phyloP scores from a whole-genome alignment of 768 basidiomycete genomes.

The Holtermannia corniformis region DNA sequence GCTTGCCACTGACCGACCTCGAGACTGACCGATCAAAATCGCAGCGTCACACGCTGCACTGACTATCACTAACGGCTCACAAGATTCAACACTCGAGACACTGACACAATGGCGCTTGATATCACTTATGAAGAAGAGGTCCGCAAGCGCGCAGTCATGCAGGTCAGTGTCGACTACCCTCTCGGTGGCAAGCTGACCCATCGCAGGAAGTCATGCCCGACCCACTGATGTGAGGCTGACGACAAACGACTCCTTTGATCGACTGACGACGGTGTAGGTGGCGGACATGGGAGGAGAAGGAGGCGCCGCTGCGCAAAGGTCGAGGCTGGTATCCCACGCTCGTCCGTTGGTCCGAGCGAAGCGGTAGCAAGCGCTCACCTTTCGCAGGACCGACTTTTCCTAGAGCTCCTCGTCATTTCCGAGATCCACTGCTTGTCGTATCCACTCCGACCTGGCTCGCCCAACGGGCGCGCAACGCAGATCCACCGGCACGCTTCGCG shows the following conservation, averaged over 20 bases:
- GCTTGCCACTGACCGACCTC: too few relatives aligned
- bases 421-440: conserved; percentile 36
- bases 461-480: conserved; percentile 16
- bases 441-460: conserved; percentile 12
- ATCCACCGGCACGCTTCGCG: conserved; percentile 34
- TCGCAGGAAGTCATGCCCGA: conserved; percentile 37
- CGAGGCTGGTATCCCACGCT: conserved; percentile 38
- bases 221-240: conserved; percentile 27
- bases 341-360: conserved; percentile 11
- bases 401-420: conserved; percentile 38
- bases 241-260: background rate
- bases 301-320: conserved; percentile 36
- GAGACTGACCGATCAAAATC: too few relatives aligned
- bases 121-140: conserved; percentile 29
- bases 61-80: too few relatives aligned
- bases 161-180: conserved; percentile 17
- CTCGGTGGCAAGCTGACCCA: background rate
- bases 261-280: conserved; percentile 18
- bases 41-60: background rate
- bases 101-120: background rate
- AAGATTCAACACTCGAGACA: background rate
- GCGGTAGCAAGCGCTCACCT: background rate
- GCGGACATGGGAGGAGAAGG: conserved; percentile 37
- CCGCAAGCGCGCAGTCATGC: conserved; percentile 37
- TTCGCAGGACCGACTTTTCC: conserved; percentile 36